Evolutionary conservation across 2,329 filamentous ascomycete genomes (phyloP), one percentile per base, ranked within the genome.

Genomic region (Aspergillaceae sp.): DNA sequence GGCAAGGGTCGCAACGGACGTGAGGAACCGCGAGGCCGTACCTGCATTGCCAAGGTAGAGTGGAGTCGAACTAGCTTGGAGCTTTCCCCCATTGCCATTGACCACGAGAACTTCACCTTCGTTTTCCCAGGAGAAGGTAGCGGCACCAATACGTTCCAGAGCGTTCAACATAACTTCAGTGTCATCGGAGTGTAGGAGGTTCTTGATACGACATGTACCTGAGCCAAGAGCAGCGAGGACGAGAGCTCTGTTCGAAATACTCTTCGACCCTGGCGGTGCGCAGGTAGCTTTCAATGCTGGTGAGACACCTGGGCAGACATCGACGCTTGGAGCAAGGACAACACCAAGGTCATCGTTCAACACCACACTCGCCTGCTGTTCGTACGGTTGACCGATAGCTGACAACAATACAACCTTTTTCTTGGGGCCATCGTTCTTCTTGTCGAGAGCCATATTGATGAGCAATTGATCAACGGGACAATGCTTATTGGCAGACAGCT

Each of bases 121-220:
- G 44, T 96, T 86, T 67, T 96, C 88, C 91, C 91, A 98, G 1
- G 83, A 80, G 69, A 94, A 97, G 0, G 84, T 85, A 11, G 90
- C 91, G 29, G 90, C 92, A 30, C 86, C 83, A 27, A 98, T 78
- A 58, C 84, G 83, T 28, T 80, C 78, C 47, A 98, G 82, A n/a
- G 92, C 91, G 47, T 88, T 88, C 40, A 98, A 74, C 92, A 98
- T 98, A 67, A 87, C 92, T 65, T 97, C 88, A 0, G 90, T 95
- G 62, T 98, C 92, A 58, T 97, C 92, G 0, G 92, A 97, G 68
- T 96, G 91, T 7, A 98, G 77, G 30, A 98, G 74, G 58, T 98
- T 97, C 66, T 81, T 90, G 65, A 98, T 86, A 35, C 86, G 84
- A 62, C 90, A 96, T 28, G 83, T 82, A 11, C 92, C 92, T 46